Evolutionary conservation across 805 yeast species (phyloP).

Genomic region (Starmera caribaea): DNA sequence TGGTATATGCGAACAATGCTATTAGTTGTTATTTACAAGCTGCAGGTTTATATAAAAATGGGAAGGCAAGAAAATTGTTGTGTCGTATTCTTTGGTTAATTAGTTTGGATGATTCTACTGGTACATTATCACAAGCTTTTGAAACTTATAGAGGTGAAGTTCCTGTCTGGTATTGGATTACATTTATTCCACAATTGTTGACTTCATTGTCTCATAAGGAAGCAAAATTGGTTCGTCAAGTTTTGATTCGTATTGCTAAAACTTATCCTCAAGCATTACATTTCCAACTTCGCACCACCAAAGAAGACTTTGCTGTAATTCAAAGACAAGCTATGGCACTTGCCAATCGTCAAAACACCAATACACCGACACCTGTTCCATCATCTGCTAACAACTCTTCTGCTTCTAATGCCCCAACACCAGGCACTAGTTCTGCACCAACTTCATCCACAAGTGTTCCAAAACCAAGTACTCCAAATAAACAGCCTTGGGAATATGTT

Average conservation of each 20-base stretch:
- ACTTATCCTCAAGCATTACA: conserved; percentile 96
- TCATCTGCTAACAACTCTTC: conserved; percentile 2
- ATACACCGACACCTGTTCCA: conserved; percentile 3
- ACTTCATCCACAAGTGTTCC: conserved; percentile 3
- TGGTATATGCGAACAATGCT: conserved; percentile 84
- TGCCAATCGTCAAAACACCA: conserved; percentile 23
- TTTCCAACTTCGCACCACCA: conserved; percentile 89
- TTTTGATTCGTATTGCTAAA: conserved; percentile 87
- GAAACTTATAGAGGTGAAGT: conserved; percentile 91
- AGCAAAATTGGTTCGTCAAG: conserved; percentile 80
- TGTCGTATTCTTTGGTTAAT: conserved; percentile 92
- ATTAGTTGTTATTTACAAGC: conserved; percentile 95
- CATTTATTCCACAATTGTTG: conserved; percentile 88
- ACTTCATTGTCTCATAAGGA: conserved; percentile 87
- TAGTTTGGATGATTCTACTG: conserved; percentile 78
- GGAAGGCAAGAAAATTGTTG: conserved; percentile 77
- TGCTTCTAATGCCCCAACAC: conserved; percentile 1
- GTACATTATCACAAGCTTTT: conserved; percentile 77
- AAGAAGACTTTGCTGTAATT: conserved; percentile 83
- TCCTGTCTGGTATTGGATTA: conserved; percentile 99
- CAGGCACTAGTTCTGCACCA: conserved; percentile 1
- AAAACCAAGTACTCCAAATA: conserved; percentile 19
- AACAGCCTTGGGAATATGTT: conserved; percentile 90
- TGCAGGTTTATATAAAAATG: conserved; percentile 89
- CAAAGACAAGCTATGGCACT: conserved; percentile 65